A percentile compares a stretch with the other conserved stretches of the same genome.
phyloP scores from a whole-genome alignment of 305 asterid species.

The Fraxinus floribunda region DNA sequence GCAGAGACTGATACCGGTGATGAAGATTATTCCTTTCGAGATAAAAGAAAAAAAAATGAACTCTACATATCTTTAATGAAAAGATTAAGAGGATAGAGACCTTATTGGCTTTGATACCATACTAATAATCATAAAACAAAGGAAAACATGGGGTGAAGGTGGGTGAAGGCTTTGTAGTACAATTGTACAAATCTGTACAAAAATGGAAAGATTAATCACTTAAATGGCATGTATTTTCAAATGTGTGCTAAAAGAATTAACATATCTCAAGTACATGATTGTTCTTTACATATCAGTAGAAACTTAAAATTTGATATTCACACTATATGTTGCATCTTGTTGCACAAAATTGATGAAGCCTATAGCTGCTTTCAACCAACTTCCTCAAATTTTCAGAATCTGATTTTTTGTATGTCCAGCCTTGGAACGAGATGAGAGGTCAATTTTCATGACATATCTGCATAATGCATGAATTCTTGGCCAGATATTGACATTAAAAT shows the following conservation, averaged over 20 bases:
- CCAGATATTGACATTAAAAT: background rate
- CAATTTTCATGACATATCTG: background rate
- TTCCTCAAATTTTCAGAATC: background rate
- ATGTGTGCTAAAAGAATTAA: background rate
- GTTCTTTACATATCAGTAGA: background rate
- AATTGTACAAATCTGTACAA: background rate
- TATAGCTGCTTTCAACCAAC: background rate
- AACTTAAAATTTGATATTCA: background rate
- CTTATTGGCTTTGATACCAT: background rate
- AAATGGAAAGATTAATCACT: background rate
- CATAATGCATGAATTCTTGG: background rate
- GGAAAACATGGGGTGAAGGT: background rate
- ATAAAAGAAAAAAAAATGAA: no score
- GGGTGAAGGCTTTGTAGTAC: background rate
- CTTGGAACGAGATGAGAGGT: background rate
- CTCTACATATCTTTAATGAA: no score
- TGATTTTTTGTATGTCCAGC: background rate
- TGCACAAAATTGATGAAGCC: background rate
- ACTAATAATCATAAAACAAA: no score
- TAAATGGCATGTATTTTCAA: background rate
- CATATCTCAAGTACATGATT: background rate
- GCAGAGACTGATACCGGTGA: no score
- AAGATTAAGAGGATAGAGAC: background rate
- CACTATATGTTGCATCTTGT: background rate
- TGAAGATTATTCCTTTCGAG: no score